Evolutionary conservation across 2,329 filamentous ascomycete species (phyloP).

Genomic region (Talaromyces funiculosus): DNA sequence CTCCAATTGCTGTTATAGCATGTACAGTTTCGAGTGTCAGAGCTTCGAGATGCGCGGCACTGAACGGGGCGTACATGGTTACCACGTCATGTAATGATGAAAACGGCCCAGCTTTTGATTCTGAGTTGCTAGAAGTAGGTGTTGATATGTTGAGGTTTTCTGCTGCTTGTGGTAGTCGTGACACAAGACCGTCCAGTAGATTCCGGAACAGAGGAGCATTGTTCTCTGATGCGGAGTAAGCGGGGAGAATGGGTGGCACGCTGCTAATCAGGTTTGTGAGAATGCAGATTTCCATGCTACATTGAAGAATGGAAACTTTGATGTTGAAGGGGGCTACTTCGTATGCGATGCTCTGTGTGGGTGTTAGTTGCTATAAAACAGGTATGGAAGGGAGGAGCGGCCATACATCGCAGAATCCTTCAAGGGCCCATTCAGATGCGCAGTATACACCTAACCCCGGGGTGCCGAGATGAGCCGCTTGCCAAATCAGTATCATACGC

Average conservation of each 20-base stretch:
- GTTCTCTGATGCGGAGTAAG: constrained; percentile 63
- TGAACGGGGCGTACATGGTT: constrained; percentile 69
- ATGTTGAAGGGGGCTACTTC: constrained; percentile 96
- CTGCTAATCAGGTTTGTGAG: constrained; percentile 83
- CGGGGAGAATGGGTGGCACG: constrained; percentile 65
- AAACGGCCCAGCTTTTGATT: constrained; percentile 23
- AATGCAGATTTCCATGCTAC: constrained; percentile 84
- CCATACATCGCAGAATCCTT: constrained; percentile 82
- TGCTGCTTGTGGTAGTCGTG: constrained; percentile 58
- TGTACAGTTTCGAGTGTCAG: constrained; percentile 86
- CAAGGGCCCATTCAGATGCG: constrained; percentile 87
- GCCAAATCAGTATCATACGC: neutral
- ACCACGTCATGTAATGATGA: constrained; percentile 45
- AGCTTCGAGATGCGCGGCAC: constrained; percentile 60
- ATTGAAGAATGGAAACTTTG: constrained; percentile 92
- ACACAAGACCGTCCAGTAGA: constrained; percentile 73
- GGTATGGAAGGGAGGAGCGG: neutral
- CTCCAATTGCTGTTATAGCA: constrained; percentile 84
- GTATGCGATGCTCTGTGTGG: constrained; percentile 68
- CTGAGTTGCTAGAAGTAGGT: neutral
- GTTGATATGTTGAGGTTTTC: constrained; percentile 9
- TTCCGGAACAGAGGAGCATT: constrained; percentile 76
- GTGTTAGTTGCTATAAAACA: neutral
- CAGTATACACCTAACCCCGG: constrained; percentile 88
- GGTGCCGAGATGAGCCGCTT: constrained; percentile 80